These are phyloP conservation scores for Rhododendron molle DNA, from an alignment of 148 eudicot genomes.

Conservation along the genomic window DNA sequence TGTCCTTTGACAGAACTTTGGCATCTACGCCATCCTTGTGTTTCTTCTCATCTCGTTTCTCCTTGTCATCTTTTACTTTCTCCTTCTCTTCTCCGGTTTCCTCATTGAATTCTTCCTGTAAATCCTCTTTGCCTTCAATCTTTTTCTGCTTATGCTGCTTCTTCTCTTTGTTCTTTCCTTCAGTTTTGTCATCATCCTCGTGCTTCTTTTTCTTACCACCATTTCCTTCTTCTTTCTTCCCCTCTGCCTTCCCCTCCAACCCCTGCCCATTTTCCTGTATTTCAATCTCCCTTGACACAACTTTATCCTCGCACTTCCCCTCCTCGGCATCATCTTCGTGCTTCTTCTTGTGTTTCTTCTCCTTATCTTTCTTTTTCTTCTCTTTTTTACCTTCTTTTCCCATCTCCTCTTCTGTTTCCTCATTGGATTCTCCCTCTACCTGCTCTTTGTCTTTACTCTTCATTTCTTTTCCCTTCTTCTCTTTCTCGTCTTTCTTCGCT, in stretches of 20 bases:
- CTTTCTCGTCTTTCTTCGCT: constrained; percentile 13
- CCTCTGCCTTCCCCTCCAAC: constrained; percentile 9
- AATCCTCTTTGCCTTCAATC: neutral
- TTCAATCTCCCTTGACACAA: constrained; percentile 22
- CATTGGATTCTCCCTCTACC: constrained; percentile 10
- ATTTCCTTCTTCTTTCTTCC: constrained; percentile 10
- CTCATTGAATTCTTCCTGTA: constrained; percentile 9
- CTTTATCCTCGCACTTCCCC: constrained; percentile 11
- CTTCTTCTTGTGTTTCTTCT: constrained; percentile 27
- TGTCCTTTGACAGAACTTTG: constrained; percentile 15
- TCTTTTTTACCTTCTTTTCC: constrained; percentile 10
- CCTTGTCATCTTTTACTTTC: neutral
- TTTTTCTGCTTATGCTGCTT: neutral
- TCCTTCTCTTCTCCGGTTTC: constrained; percentile 7
- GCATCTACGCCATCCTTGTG: constrained; percentile 15
- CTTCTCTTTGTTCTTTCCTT: constrained; percentile 14
- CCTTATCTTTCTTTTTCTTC: constrained; percentile 13
- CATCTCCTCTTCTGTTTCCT: constrained; percentile 1
- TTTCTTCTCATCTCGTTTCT: neutral
- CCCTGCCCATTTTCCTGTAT: constrained; percentile 18
- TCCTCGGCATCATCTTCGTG: constrained; percentile 14
- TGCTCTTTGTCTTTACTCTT: constrained; percentile 6
- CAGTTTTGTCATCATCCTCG: constrained; percentile 4
- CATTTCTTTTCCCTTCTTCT: constrained; percentile 17
- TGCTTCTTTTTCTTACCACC: constrained; percentile 14